phyloP scores from a whole-genome alignment of 805 yeast genomes.

The Yarrowia sp. region DNA sequence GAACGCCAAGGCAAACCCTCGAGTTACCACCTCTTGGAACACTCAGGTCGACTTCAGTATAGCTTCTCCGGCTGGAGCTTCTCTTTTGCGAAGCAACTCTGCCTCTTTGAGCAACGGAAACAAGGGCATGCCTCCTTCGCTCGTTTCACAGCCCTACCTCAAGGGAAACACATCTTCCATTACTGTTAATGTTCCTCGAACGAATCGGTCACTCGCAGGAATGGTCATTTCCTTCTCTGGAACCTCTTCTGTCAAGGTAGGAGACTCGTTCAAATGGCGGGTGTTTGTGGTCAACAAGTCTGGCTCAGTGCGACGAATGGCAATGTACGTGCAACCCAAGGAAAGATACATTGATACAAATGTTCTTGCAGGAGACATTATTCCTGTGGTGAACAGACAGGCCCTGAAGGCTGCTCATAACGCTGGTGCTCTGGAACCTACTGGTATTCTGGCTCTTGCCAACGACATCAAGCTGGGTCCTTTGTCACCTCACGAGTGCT shows the following conservation, averaged over 20 bases:
- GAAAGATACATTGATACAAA: constrained; percentile 31
- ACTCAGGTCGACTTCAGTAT: constrained; percentile 18
- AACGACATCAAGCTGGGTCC: constrained; percentile 65
- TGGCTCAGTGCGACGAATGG: constrained; percentile 47
- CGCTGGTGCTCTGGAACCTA: constrained; percentile 42
- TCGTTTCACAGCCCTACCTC: constrained; percentile 29
- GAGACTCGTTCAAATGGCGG: constrained; percentile 59
- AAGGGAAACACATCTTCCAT: constrained; percentile 31
- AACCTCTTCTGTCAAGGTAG: constrained; percentile 55
- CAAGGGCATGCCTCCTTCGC: background rate
- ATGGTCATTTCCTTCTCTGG: constrained; percentile 59
- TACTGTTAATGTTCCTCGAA: constrained; percentile 18
- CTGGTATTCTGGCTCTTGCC: constrained; percentile 60
- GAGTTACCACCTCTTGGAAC: constrained; percentile 20
- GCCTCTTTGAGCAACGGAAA: background rate
- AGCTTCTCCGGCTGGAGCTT: constrained; percentile 16
- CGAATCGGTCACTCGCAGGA: constrained; percentile 32
- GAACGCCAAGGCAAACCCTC: background rate
- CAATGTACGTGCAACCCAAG: constrained; percentile 46
- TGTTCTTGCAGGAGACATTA: constrained; percentile 14
- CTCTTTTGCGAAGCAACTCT: background rate
- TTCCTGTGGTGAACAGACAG: constrained; percentile 30
- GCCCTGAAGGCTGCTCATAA: constrained; percentile 40
- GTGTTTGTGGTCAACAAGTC: constrained; percentile 65
- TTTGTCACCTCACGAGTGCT: constrained; percentile 57